phyloP scores from a whole-genome alignment of 495 filamentous ascomycete species.

The Aspergillus mulundensis region DNA sequence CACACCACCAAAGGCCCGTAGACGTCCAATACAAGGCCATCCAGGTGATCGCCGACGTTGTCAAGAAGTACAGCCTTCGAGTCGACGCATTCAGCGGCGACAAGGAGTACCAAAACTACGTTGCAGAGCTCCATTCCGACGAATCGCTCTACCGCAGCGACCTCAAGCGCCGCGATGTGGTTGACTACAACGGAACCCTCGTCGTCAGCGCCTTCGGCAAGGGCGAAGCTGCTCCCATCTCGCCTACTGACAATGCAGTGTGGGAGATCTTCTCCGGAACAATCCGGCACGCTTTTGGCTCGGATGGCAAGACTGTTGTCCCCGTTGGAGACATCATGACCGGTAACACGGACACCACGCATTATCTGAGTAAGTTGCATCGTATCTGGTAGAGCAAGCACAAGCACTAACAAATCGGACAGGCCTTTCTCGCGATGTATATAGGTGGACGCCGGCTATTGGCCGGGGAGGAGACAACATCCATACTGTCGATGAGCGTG shows the following conservation, averaged over 20 bases:
- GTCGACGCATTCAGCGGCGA: neutral
- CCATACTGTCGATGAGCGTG: neutral
- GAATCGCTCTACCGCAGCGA: neutral
- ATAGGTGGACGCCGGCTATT: neutral
- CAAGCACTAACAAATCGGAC: neutral
- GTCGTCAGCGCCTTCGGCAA: neutral
- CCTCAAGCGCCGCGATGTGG: neutral
- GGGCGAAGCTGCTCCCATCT: neutral
- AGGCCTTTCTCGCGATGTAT: neutral
- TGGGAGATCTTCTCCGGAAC: neutral
- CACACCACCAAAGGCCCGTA: neutral
- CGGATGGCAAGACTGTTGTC: neutral
- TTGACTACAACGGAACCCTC: neutral
- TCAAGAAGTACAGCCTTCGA: neutral
- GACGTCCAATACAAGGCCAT: neutral
- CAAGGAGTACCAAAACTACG: neutral
- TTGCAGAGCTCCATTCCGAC: neutral
- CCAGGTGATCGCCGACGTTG: neutral
- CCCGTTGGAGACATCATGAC: slow-evolving; percentile 1
- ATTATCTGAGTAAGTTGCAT: neutral
- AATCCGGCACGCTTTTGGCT: neutral
- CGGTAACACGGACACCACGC: neutral
- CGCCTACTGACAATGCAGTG: neutral
- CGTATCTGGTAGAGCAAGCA: neutral
- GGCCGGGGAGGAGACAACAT: neutral